phyloP scores from a whole-genome alignment of 768 basidiomycete species.

The Pleurotus giganteus region DNA sequence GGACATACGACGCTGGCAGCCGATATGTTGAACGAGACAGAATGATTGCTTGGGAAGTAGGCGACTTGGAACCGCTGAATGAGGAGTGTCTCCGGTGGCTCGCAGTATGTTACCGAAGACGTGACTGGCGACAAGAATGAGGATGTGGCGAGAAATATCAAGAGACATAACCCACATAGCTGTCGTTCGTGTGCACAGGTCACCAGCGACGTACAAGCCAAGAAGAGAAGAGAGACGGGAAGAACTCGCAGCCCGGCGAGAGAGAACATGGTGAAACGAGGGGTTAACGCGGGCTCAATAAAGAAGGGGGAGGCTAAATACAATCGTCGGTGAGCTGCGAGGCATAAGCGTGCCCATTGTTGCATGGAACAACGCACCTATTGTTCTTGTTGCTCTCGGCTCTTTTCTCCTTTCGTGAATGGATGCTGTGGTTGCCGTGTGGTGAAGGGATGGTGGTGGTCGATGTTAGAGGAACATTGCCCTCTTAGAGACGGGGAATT shows the following conservation, averaged over 20 bases:
- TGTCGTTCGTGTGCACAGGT: constrained; percentile 11
- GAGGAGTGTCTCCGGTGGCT: constrained; percentile 76
- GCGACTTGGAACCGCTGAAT: constrained; percentile 74
- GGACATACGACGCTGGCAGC: constrained; percentile 80
- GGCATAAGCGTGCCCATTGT: constrained; percentile 8
- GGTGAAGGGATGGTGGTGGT: neutral
- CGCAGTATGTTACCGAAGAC: constrained; percentile 85
- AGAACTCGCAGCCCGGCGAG: constrained; percentile 78
- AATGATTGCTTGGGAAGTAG: constrained; percentile 68
- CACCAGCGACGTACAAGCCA: constrained; percentile 18
- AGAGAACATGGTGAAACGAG: constrained; percentile 50
- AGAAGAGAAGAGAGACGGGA: constrained; percentile 38
- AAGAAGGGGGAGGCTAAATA: constrained; percentile 3
- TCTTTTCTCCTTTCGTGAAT: neutral
- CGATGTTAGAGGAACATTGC: neutral
- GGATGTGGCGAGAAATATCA: constrained; percentile 10
- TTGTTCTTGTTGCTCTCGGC: neutral
- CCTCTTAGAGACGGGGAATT: neutral
- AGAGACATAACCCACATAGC: neutral
- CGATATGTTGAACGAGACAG: constrained; percentile 80
- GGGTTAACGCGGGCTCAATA: constrained; percentile 7
- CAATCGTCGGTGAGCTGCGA: neutral
- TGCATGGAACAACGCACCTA: neutral
- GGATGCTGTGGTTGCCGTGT: neutral
- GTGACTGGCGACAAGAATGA: constrained; percentile 56